Conservation (phyloP, 768 basidiomycete genomes). For the Rhizopogon vesiculosus region DNA sequence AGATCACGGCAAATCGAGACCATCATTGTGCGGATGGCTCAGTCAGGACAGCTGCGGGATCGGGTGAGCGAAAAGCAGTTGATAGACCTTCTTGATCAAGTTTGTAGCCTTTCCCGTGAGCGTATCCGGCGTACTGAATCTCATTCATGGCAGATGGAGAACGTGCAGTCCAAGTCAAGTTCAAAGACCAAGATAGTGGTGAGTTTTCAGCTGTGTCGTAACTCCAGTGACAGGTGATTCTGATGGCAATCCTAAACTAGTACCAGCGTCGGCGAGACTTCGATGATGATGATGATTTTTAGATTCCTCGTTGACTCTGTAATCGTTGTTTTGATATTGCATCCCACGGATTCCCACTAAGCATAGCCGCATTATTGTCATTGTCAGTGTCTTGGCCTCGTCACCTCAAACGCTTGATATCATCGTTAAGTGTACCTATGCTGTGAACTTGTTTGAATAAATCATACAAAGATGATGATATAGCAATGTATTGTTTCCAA, state of each 20-base stretch:
- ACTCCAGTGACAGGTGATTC: conserved; percentile 3
- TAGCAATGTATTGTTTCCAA: too few species aligned
- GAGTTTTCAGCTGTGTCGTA: conserved; percentile 8
- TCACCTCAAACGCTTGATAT: not conserved
- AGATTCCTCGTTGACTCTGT: not conserved
- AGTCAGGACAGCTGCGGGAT: conserved; percentile 74
- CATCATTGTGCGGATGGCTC: conserved; percentile 78
- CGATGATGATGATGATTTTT: conserved; percentile 63
- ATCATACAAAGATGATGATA: too few species aligned
- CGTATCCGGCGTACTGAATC: not conserved
- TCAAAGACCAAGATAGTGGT: conserved; percentile 58
- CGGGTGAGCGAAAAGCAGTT: conserved; percentile 77
- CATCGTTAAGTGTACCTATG: too few species aligned
- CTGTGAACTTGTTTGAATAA: not conserved
- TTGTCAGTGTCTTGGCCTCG: not conserved
- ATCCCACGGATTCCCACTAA: not conserved
- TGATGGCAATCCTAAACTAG: conserved; percentile 24
- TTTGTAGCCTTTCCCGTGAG: conserved; percentile 20
- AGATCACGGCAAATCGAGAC: conserved; percentile 77
- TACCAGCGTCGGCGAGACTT: conserved; percentile 63
- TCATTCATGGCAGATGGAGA: conserved; percentile 42
- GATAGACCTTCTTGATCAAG: conserved; percentile 85
- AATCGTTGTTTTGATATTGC: not conserved
- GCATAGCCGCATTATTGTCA: too few species aligned
- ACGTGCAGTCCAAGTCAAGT: conserved; percentile 42